Conservation (phyloP, 352 stramenopile genomes). For the Phytophthora chlamydospora region DNA sequence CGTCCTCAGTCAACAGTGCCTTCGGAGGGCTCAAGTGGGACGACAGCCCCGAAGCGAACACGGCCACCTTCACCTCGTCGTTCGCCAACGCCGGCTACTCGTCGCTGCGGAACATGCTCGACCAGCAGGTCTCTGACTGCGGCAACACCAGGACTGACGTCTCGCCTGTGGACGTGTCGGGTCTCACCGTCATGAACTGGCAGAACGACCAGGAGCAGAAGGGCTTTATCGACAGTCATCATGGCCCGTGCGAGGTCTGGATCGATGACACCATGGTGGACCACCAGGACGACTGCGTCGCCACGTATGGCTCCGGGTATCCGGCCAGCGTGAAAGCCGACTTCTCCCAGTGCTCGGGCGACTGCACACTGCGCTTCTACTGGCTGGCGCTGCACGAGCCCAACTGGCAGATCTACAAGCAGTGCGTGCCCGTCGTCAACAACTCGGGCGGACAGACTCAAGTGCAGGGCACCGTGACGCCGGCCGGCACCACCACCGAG, state of each 20-base stretch:
- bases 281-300: conserved; percentile 56
- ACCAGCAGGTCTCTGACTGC: conserved; percentile 44
- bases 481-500: conserved; percentile 12
- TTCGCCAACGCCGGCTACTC: conserved; percentile 51
- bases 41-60: conserved; percentile 52
- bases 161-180: conserved; percentile 46
- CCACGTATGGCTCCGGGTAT: conserved; percentile 31
- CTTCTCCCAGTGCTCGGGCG: conserved; percentile 35
- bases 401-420: conserved; percentile 55
- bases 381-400: conserved; percentile 45
- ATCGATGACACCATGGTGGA: conserved; percentile 55
- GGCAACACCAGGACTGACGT: conserved; percentile 47
- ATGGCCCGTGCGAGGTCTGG: conserved; percentile 64
- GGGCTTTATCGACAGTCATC: conserved; percentile 60
- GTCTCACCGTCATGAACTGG: conserved; percentile 47
- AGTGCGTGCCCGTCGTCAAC: conserved; percentile 42
- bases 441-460: conserved; percentile 18
- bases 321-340: conserved; percentile 36
- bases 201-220: conserved; percentile 54
- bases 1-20: conserved; percentile 36
- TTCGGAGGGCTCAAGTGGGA: conserved; percentile 68
- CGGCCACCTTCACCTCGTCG: conserved; percentile 43
- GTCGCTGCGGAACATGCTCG: conserved; percentile 49
- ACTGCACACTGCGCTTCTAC: conserved; percentile 41
- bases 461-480: conserved; percentile 23